phyloP scores from a whole-genome alignment of 2,329 filamentous ascomycete species.

The Pseudogymnoascus verrucosus region DNA sequence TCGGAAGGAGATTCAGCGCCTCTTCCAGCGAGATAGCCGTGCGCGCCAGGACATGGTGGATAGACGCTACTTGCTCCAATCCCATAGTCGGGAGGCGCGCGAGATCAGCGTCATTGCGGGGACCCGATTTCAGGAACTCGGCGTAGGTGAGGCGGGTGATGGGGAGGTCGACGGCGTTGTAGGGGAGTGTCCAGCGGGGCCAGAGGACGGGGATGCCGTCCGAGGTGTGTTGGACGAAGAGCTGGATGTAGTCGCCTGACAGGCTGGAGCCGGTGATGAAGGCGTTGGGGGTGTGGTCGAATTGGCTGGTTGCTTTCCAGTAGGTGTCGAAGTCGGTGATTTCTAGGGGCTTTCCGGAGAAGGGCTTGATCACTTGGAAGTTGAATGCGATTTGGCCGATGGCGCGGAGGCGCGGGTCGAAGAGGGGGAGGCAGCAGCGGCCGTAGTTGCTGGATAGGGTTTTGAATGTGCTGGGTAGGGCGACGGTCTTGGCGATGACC shows the following conservation, averaged over 20 bases:
- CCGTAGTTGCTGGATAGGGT: slow-evolving; percentile 67
- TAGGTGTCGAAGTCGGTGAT: slow-evolving; percentile 98
- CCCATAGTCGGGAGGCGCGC: slow-evolving; percentile 37
- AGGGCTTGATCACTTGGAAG: slow-evolving; percentile 94
- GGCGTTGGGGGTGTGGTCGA: slow-evolving; percentile 76
- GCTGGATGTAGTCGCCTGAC: slow-evolving; percentile 86
- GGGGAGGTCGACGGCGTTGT: slow-evolving; percentile 71
- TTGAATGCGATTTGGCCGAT: slow-evolving; percentile 93
- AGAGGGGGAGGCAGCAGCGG: slow-evolving; percentile 77
- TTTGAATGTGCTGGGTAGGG: slow-evolving; percentile 78
- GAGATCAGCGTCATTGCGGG: slow-evolving; percentile 32
- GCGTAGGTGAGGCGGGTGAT: slow-evolving; percentile 69
- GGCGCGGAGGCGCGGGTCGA: slow-evolving; percentile 81
- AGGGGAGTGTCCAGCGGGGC: slow-evolving; percentile 72
- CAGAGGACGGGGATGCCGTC: slow-evolving; percentile 83
- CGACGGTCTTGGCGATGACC: slow-evolving; percentile 92
- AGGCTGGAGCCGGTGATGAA: slow-evolving; percentile 92
- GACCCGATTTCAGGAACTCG: slow-evolving; percentile 51
- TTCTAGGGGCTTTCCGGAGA: slow-evolving; percentile 83
- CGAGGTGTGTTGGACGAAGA: slow-evolving; percentile 86
- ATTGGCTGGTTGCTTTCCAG: slow-evolving; percentile 95
- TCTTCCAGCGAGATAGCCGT: slow-evolving; percentile 76
- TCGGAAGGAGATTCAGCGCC: slow-evolving; percentile 65
- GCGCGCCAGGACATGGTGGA: slow-evolving; percentile 64
- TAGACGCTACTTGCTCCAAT: slow-evolving; percentile 49